These are phyloP conservation scores for Daedaleopsis sinensis DNA, from an alignment of 768 basidiomycete species.

Conservation along the genomic window DNA sequence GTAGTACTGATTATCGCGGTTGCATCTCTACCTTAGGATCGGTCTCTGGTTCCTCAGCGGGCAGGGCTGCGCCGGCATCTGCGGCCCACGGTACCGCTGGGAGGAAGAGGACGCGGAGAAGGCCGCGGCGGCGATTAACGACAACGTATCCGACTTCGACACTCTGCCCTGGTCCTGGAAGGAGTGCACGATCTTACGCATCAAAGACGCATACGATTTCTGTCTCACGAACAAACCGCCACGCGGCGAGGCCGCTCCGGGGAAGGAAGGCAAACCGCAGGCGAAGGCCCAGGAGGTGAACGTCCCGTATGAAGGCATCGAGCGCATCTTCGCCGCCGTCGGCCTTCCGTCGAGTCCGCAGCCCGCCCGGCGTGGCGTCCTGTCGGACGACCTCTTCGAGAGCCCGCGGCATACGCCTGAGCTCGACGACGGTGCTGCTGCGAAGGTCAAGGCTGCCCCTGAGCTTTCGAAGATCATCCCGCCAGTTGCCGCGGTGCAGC, in stretches of 20 bases:
- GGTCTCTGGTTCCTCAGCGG: conserved; percentile 82
- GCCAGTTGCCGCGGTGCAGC: conserved; percentile 44
- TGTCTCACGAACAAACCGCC: conserved; percentile 55
- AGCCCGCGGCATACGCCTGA: conserved; percentile 40
- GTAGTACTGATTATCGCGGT: background rate
- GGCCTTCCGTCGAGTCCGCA: conserved; percentile 52
- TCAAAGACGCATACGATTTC: conserved; percentile 83
- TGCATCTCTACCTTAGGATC: conserved; percentile 46
- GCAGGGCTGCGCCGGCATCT: conserved; percentile 77
- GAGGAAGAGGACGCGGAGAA: conserved; percentile 79
- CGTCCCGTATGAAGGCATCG: conserved; percentile 52
- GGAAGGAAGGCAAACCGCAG: conserved; percentile 31
- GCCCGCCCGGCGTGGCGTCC: conserved; percentile 57
- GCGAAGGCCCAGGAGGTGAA: conserved; percentile 16
- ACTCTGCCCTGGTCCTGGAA: conserved; percentile 82
- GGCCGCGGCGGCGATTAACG: conserved; percentile 51
- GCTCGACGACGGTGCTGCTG: conserved; percentile 20
- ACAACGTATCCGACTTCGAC: conserved; percentile 45
- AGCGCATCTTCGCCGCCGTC: conserved; percentile 61
- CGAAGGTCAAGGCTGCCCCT: conserved; percentile 25
- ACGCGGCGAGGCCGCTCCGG: conserved; percentile 39
- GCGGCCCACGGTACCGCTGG: conserved; percentile 83
- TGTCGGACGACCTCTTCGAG: conserved; percentile 69
- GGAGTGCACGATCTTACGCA: conserved; percentile 65
- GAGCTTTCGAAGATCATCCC: conserved; percentile 47